phyloP scores from a whole-genome alignment of 2,329 filamentous ascomycete species.

The Fusarium neocosmosporiellum region DNA sequence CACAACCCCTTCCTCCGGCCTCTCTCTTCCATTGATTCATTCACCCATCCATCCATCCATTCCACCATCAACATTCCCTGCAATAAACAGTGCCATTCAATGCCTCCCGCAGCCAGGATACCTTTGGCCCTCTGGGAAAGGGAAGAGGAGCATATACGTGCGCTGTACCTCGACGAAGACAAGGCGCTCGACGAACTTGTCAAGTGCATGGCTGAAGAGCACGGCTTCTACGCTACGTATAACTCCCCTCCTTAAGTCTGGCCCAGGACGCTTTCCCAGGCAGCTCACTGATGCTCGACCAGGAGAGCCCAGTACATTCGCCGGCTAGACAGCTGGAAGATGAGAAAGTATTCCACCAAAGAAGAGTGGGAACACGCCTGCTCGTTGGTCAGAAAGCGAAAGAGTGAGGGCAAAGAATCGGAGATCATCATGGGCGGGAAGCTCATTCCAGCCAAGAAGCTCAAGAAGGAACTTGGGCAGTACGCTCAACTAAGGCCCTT shows the following conservation, averaged over 20 bases:
- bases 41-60: background rate
- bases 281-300: background rate
- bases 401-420: background rate
- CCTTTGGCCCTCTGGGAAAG: background rate
- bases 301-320: background rate
- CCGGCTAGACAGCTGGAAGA: background rate
- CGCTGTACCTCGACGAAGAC: constrained; percentile 3
- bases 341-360: background rate
- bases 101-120: constrained; percentile 5
- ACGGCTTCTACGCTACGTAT: constrained; percentile 6
- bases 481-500: background rate
- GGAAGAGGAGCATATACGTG: background rate
- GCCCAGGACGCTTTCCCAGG: background rate
- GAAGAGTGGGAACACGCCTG: background rate
- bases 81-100: background rate
- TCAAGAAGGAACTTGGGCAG: background rate
- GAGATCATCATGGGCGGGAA: background rate
- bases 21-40: background rate
- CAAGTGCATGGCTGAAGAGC: background rate
- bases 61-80: background rate
- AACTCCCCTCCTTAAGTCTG: background rate
- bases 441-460: background rate
- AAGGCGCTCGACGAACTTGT: constrained; percentile 16
- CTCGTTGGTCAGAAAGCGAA: background rate
- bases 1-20: background rate